Evolutionary conservation across 257 asterid species (phyloP).

Genomic region (Nicotiana tabacum): DNA sequence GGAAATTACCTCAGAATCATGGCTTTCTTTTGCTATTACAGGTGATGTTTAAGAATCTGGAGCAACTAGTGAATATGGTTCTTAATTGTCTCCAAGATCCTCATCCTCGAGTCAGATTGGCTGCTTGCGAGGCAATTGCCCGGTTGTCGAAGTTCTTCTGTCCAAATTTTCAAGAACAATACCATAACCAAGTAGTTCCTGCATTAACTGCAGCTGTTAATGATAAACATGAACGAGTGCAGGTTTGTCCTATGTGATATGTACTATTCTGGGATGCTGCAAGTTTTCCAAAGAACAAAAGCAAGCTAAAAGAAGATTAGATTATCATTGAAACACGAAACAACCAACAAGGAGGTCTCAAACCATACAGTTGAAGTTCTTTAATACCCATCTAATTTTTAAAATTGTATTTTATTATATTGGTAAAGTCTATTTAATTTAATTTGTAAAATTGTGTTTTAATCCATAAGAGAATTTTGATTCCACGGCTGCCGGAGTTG

Average conservation of each 20-base stretch:
- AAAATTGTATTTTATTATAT: too few relatives aligned
- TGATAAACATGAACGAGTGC: slow-evolving; percentile 92
- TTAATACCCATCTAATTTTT: too few relatives aligned
- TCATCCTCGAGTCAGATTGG: slow-evolving; percentile 72
- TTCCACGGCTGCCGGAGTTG: too few relatives aligned
- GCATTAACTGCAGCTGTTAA: slow-evolving; percentile 18
- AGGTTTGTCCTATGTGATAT: slow-evolving; percentile 38
- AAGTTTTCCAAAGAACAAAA: too few relatives aligned
- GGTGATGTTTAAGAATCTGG: slow-evolving; percentile 8
- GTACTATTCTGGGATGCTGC: not conserved
- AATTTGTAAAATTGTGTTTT: too few relatives aligned
- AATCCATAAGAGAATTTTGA: too few relatives aligned
- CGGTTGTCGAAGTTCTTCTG: slow-evolving; percentile 91
- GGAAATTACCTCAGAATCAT: too few relatives aligned
- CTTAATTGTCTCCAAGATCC: slow-evolving; percentile 43
- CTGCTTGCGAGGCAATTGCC: slow-evolving; percentile 90
- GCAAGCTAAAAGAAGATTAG: not conserved
- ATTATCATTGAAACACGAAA: too few relatives aligned
- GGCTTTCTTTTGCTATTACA: too few relatives aligned
- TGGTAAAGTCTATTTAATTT: too few relatives aligned
- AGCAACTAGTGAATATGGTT: slow-evolving; percentile 80
- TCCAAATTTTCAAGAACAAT: slow-evolving; percentile 86
- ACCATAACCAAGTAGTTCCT: slow-evolving; percentile 38
- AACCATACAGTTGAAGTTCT: too few relatives aligned
- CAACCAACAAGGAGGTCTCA: too few relatives aligned